Percentiles rank a stretch among this genome's conserved stretches.
phyloP scores from a whole-genome alignment of 169 alveolate genomes.

The Eimeria acervulina region DNA sequence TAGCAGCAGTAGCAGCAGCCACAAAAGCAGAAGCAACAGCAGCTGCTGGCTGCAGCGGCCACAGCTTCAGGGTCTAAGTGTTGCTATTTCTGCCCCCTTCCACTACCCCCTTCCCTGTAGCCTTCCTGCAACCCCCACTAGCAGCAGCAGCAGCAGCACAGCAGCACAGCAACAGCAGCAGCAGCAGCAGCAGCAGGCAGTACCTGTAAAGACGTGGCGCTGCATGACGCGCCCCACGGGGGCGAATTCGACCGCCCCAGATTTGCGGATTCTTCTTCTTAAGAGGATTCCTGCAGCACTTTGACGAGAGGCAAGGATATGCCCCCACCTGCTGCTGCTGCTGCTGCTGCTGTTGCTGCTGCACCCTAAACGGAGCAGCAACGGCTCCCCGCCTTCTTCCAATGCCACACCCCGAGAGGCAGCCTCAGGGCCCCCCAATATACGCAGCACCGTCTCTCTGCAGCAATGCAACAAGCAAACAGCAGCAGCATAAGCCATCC shows the following conservation, averaged over 20 bases:
- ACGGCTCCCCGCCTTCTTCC: not conserved
- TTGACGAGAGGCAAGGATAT: slow-evolving; percentile 14
- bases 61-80: slow-evolving; percentile 13
- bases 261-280: slow-evolving; percentile 12
- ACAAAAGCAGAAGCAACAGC: no score
- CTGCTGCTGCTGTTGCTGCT: slow-evolving; percentile 49
- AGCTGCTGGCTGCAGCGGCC: not conserved
- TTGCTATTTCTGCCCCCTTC: no score
- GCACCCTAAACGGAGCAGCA: slow-evolving; percentile 45
- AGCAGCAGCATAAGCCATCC: not conserved
- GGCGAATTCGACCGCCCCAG: slow-evolving; percentile 58
- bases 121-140: not conserved
- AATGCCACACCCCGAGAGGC: not conserved
- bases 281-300: slow-evolving; percentile 23
- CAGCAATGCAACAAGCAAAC: slow-evolving; percentile 7
- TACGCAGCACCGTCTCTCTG: slow-evolving; percentile 46
- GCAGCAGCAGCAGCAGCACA: slow-evolving; percentile 27
- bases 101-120: no score
- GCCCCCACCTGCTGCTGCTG: slow-evolving; percentile 70
- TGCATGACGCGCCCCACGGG: slow-evolving; percentile 23
- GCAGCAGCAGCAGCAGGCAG: slow-evolving; percentile 25
- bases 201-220: slow-evolving; percentile 41
- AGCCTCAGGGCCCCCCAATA: slow-evolving; percentile 26
- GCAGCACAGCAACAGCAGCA: not conserved
- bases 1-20: not conserved